Conservation (phyloP, 352 stramenopile species). For the Phytophthora cryptogea region DNA sequence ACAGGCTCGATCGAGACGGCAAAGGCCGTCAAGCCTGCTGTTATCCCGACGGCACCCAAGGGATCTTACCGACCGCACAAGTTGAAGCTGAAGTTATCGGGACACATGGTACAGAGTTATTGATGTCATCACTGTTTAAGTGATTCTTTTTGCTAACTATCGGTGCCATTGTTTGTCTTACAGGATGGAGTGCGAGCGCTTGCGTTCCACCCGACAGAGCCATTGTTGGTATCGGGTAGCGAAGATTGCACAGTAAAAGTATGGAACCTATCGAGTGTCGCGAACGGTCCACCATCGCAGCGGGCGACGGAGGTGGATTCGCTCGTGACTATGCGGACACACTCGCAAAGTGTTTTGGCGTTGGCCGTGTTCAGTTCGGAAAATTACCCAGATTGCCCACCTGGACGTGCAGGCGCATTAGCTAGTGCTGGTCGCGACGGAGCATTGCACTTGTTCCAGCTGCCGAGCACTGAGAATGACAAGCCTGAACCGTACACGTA, state of each 20-base stretch:
- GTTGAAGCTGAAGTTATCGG: conserved; percentile 85
- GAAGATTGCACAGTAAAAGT: conserved; percentile 87
- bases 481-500: conserved; percentile 72
- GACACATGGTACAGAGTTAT: conserved; percentile 67
- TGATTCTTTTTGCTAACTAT: background rate
- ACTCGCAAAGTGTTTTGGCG: conserved; percentile 76
- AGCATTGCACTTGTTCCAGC: conserved; percentile 65
- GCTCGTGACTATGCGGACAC: conserved; percentile 71
- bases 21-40: conserved; percentile 47
- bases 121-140: background rate
- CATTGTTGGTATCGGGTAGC: conserved; percentile 80
- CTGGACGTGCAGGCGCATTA: conserved; percentile 62
- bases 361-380: conserved; percentile 77
- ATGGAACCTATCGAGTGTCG: conserved; percentile 75
- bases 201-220: conserved; percentile 82
- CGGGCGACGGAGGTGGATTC: conserved; percentile 78
- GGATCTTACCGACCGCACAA: conserved; percentile 76
- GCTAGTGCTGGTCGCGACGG: conserved; percentile 80
- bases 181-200: conserved; percentile 81
- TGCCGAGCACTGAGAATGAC: conserved; percentile 61
- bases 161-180: background rate
- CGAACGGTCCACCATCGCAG: conserved; percentile 67
- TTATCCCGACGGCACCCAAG: conserved; percentile 60
- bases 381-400: conserved; percentile 62
- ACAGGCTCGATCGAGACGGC: conserved; percentile 38